Base-by-base conservation (phyloP, 306 rosid genomes). In the Glycine latifolia region DNA sequence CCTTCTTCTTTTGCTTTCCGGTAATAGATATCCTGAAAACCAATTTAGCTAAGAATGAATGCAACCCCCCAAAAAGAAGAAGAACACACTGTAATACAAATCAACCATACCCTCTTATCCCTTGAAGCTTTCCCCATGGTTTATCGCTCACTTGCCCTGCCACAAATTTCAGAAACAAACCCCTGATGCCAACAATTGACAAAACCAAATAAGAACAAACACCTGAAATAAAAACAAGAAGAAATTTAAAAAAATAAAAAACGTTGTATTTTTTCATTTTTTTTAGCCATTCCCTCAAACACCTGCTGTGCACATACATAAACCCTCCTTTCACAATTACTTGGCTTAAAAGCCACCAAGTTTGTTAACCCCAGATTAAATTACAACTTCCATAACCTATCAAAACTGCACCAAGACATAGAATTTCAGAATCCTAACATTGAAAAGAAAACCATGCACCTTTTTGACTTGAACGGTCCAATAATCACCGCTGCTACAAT, bases 1-100 rank as follows among this genome's bases (percentile, higher is more conserved):
- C 99, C 98, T 90, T 96, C 97, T 79, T 96, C 99, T 82, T 96
- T 96, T 5, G 98, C 99, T 89, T 96, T 93, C 35, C 99, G 88
- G 73, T 96, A 96, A 89, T 96, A 96, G 14, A 96, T 96, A 81
- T 96, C 98, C 98, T 93, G 85, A 26, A 79, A 79, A 76, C 53
- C 48, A 83, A 65, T 50, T 43, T 47, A 73, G 26, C 75, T 6
- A 46, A 67, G 80, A 37, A 81, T 10, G 14, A 67, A 84, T 17
- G 46, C 44, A 73, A 46, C 52, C 12, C 39, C 16, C 2, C 31
- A 26, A 26, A 26, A 7, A 0, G 61, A 63, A 43, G 16, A 56
- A 8, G 16, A 14, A 55, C 59, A 52, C 16, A 35, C 13, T 50
- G 71, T 67, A 13, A 41, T 50, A 67, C 63, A 70, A 71, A 77